These are phyloP conservation scores for Trichoderma atroviride DNA, from an alignment of 2,329 filamentous ascomycete species.

Conservation along the genomic window DNA sequence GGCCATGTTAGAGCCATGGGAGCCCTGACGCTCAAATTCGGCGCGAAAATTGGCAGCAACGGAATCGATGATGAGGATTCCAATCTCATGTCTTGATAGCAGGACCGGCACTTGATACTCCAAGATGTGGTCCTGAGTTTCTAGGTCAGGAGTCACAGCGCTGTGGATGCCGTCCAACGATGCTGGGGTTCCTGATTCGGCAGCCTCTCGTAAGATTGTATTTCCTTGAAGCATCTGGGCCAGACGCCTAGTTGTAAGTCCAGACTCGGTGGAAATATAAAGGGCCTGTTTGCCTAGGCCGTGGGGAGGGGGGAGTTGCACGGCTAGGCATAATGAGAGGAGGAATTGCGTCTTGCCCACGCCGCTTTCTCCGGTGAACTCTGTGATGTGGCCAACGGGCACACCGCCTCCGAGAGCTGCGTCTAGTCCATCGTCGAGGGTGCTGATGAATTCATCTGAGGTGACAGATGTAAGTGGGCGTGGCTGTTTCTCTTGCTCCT, in stretches of 20 bases:
- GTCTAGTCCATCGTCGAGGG: constrained; percentile 75
- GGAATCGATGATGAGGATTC: constrained; percentile 85
- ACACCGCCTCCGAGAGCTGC: constrained; percentile 73
- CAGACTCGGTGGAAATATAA: constrained; percentile 92
- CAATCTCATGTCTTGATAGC: constrained; percentile 72
- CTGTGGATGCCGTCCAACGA: constrained; percentile 77
- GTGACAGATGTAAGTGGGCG: constrained; percentile 40
- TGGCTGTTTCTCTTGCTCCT: not conserved
- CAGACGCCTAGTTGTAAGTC: constrained; percentile 79
- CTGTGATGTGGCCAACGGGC: constrained; percentile 78
- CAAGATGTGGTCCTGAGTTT: constrained; percentile 93
- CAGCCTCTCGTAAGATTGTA: constrained; percentile 54
- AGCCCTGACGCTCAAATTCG: constrained; percentile 70
- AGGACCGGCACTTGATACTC: constrained; percentile 89
- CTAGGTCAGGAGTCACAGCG: constrained; percentile 84
- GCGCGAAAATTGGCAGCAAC: constrained; percentile 95
- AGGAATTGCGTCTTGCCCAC: constrained; percentile 95
- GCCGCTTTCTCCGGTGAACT: constrained; percentile 91
- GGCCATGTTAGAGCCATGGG: constrained; percentile 63
- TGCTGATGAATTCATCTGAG: constrained; percentile 66
- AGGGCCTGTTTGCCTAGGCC: constrained; percentile 75
- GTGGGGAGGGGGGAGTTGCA: constrained; percentile 74
- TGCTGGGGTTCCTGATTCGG: constrained; percentile 43
- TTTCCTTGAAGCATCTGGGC: constrained; percentile 74
- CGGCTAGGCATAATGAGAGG: constrained; percentile 78